A percentile compares a stretch with the other conserved stretches of the same genome.
Evolutionary conservation across 345 rosid species (phyloP).

Genomic region (Turnera subulata): DNA sequence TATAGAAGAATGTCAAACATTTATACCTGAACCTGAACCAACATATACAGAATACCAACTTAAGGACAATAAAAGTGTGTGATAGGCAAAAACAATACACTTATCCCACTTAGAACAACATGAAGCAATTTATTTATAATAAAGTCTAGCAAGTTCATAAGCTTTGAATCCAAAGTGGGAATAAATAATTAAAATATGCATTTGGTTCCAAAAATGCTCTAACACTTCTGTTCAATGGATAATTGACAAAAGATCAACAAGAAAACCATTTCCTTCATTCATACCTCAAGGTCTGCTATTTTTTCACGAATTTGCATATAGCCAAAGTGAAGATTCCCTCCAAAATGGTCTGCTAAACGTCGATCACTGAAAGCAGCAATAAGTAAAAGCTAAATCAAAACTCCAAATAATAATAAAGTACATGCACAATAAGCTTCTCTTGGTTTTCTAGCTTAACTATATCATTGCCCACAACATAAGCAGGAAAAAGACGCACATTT

Average conservation of each 20-base stretch:
- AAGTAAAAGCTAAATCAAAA: slow-evolving; percentile 17
- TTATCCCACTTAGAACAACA: slow-evolving; percentile 17
- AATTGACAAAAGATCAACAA: not conserved
- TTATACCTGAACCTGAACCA: slow-evolving; percentile 64
- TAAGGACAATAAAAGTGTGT: slow-evolving; percentile 25
- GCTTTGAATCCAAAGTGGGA: not conserved
- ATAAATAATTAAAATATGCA: not conserved
- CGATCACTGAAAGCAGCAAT: slow-evolving; percentile 76
- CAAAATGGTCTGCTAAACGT: slow-evolving; percentile 98
- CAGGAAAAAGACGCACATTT: slow-evolving; percentile 98
- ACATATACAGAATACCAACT: slow-evolving; percentile 47
- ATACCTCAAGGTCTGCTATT: slow-evolving; percentile 86
- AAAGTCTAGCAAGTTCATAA: not conserved
- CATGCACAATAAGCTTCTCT: slow-evolving; percentile 17
- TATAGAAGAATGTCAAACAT: slow-evolving; percentile 51
- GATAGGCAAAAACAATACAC: slow-evolving; percentile 4
- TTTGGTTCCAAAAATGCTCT: not conserved
- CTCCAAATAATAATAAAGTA: not conserved
- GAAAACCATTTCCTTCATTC: slow-evolving; percentile 2
- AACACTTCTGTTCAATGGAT: not conserved
- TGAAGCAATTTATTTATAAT: not conserved
- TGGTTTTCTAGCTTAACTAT: slow-evolving; percentile 35
- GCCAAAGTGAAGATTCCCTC: slow-evolving; percentile 98
- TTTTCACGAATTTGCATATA: slow-evolving; percentile 98
- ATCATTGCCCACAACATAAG: slow-evolving; percentile 62